phyloP scores from a whole-genome alignment of 176 grass and related monocot genomes.

The Rhynchospora pubera region DNA sequence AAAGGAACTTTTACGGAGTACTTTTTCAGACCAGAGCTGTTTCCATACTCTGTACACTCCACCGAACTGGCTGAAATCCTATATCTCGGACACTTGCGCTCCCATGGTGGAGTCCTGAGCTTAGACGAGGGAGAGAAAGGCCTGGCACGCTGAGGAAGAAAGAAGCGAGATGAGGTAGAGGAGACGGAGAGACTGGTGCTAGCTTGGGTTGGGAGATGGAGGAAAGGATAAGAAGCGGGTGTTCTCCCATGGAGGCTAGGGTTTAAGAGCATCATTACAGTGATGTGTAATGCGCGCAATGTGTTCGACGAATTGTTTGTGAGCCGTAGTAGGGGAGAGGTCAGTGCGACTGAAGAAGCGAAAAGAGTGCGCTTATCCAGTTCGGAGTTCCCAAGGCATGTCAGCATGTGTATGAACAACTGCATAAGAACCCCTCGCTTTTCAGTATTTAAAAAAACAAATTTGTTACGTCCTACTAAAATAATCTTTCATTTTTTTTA shows the following conservation, averaged over 20 bases:
- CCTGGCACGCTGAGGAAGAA: slow-evolving; percentile 9
- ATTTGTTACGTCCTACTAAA: too few relatives aligned
- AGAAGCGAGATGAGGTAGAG: slow-evolving; percentile 32
- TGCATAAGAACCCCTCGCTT: background rate
- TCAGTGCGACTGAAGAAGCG: too few relatives aligned
- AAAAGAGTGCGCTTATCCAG: background rate
- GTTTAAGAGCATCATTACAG: background rate
- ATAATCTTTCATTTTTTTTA: too few relatives aligned
- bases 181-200: background rate
- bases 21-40: slow-evolving; percentile 34
- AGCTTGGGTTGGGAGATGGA: slow-evolving; percentile 6
- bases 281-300: background rate
- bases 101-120: slow-evolving; percentile 7
- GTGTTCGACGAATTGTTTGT: background rate
- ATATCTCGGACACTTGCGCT: background rate
- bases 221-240: slow-evolving; percentile 10
- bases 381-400: background rate
- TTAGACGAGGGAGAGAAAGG: slow-evolving; percentile 21
- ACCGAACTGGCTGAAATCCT: slow-evolving; percentile 11
- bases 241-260: slow-evolving; percentile 19
- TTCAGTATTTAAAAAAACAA: too few relatives aligned
- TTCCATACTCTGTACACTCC: slow-evolving; percentile 15
- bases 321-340: background rate
- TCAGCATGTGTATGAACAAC: background rate
- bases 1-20: slow-evolving; percentile 72